Percentiles rank a stretch among this genome's conserved stretches.
Conservation (phyloP, 2,329 filamentous ascomycete genomes). For the Alternaria gaisen region DNA sequence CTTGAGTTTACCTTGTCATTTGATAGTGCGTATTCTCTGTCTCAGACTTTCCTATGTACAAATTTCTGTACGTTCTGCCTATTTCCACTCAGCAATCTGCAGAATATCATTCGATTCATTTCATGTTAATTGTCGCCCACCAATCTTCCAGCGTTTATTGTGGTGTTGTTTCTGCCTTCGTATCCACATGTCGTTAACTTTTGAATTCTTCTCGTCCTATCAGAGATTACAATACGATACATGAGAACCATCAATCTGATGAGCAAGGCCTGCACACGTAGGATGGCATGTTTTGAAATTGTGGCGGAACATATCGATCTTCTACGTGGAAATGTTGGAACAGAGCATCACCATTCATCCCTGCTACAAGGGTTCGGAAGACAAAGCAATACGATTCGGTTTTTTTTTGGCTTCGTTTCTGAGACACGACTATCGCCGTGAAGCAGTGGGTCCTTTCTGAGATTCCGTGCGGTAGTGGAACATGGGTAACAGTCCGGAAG, state of each 20-base stretch:
- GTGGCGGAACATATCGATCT: not conserved
- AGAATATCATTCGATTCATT: not conserved
- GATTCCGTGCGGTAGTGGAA: not conserved
- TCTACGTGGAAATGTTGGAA: not conserved
- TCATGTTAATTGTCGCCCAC: not conserved
- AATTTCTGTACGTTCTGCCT: not conserved
- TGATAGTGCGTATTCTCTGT: fast-evolving
- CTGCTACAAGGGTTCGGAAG: not conserved
- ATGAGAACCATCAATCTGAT: not conserved
- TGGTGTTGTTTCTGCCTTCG: not conserved
- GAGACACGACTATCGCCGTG: not conserved
- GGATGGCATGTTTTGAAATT: fast-evolving
- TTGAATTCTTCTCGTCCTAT: not conserved
- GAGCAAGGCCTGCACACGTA: not conserved
- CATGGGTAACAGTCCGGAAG: too few species aligned
- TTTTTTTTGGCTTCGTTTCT: not conserved
- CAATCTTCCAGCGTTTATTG: not conserved
- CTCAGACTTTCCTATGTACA: not conserved
- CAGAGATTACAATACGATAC: not conserved
- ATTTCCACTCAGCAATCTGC: not conserved
- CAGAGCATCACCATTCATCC: not conserved
- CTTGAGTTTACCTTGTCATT: fast-evolving
- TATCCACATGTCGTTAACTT: not conserved
- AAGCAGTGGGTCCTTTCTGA: not conserved
- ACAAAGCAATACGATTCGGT: not conserved